phyloP scores from a whole-genome alignment of 495 filamentous ascomycete species.

The Talaromyces thailandensis region DNA sequence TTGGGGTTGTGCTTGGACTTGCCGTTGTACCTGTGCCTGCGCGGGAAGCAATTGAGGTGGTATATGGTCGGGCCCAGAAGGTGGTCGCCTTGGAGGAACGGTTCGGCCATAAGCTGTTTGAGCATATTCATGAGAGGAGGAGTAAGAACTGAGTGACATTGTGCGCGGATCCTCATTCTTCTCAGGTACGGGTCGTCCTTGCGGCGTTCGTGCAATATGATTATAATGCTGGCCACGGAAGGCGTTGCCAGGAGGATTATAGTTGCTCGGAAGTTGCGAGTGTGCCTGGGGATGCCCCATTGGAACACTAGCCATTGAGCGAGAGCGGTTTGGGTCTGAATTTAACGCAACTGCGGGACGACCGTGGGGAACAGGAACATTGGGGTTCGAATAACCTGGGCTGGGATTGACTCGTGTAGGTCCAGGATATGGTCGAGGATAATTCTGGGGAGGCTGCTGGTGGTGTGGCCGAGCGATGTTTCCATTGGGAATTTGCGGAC shows the following conservation, averaged over 20 bases:
- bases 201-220: slow-evolving; percentile 65
- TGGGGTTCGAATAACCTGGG: slow-evolving; percentile 42
- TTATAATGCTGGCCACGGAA: slow-evolving; percentile 71
- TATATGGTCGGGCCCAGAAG: slow-evolving; percentile 39
- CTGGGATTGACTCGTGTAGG: slow-evolving; percentile 65
- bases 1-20: slow-evolving; percentile 5
- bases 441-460: slow-evolving; percentile 52
- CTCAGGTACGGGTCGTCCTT: slow-evolving; percentile 85
- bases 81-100: slow-evolving; percentile 60
- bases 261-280: slow-evolving; percentile 53
- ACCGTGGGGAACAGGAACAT: slow-evolving; percentile 29
- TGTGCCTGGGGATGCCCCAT: slow-evolving; percentile 53
- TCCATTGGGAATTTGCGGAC: slow-evolving; percentile 40
- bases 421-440: slow-evolving; percentile 58
- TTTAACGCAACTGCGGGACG: slow-evolving; percentile 63
- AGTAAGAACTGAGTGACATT: slow-evolving; percentile 91
- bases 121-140: slow-evolving; percentile 63
- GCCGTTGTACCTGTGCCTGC: neutral
- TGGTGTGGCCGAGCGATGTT: slow-evolving; percentile 51
- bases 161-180: slow-evolving; percentile 76
- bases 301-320: slow-evolving; percentile 61
- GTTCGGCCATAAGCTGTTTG: slow-evolving; percentile 89
- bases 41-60: slow-evolving; percentile 5
- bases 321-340: slow-evolving; percentile 76
- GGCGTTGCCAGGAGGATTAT: slow-evolving; percentile 59